Conservation (phyloP, 305 asterid species). For the Fraxinus nigra region DNA sequence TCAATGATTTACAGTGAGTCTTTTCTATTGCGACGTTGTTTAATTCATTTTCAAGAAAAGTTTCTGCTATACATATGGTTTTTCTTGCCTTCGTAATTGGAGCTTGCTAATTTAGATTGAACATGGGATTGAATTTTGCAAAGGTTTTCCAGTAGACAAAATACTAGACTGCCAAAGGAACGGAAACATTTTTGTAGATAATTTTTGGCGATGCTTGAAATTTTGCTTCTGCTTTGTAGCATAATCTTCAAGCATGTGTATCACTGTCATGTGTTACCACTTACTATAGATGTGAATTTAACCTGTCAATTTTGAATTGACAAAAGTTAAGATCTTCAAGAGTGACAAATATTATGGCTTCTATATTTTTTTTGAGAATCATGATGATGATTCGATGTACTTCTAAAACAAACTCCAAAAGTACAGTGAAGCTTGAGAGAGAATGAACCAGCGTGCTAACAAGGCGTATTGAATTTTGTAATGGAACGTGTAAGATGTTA, state of each 20-base stretch:
- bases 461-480: not conserved
- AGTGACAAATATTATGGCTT: not conserved
- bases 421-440: not conserved
- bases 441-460: not conserved
- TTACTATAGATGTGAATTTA: not conserved
- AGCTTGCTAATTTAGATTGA: not conserved
- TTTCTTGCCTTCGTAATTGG: constrained; percentile 2
- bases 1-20: constrained; percentile 91
- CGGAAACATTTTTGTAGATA: not conserved
- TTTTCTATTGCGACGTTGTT: constrained; percentile 11
- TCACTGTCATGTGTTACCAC: not conserved
- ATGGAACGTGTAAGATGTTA: not conserved
- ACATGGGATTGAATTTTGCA: not conserved
- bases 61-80: not conserved
- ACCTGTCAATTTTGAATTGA: not conserved
- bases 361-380: not conserved
- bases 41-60: not conserved
- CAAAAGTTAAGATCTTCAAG: not conserved
- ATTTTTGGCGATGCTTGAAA: not conserved
- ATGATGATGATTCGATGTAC: not conserved
- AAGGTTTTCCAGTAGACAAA: not conserved
- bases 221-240: not conserved
- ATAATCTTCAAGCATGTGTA: not conserved
- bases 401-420: not conserved
- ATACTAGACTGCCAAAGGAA: not conserved